Percentiles rank a stretch among this genome's conserved stretches.
phyloP scores from a whole-genome alignment of 2,329 filamentous ascomycete species.

The Fusarium camptoceras region DNA sequence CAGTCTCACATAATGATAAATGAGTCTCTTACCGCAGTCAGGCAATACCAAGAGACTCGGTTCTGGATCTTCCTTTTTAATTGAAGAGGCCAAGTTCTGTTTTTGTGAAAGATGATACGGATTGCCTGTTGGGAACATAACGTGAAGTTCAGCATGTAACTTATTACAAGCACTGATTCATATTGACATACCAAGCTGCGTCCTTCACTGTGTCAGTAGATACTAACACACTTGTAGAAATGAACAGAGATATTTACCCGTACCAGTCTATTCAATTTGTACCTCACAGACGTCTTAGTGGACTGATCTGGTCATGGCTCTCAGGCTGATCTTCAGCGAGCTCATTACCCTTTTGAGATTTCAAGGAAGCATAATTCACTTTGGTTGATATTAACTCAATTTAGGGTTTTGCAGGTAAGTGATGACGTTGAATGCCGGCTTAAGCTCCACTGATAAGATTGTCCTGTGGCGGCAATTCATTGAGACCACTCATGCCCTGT shows the following conservation, averaged over 20 bases:
- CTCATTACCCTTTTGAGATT: background rate
- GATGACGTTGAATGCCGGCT: rapidly evolving
- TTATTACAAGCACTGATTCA: background rate
- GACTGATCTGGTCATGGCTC: background rate
- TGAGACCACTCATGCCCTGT: too few relatives aligned
- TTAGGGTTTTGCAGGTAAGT: rapidly evolving
- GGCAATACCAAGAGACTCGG: background rate
- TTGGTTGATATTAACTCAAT: rapidly evolving
- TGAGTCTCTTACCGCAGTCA: background rate
- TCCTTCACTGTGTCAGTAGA: rapidly evolving
- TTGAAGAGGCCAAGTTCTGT: background rate
- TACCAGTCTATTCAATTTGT: too few relatives aligned
- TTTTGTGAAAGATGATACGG: background rate
- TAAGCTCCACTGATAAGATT: background rate
- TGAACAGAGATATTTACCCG: background rate
- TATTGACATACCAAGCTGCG: background rate
- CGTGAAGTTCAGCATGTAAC: background rate
- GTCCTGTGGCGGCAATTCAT: rapidly evolving
- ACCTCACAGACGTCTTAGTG: background rate
- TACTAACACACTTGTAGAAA: background rate
- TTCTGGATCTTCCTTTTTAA: background rate
- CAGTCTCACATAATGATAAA: background rate
- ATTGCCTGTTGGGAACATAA: too few relatives aligned
- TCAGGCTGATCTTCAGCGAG: background rate
- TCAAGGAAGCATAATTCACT: background rate